Evolutionary conservation across 1,139 yeast species (phyloP).

Genomic region (Tardiomyces digboiensis): DNA sequence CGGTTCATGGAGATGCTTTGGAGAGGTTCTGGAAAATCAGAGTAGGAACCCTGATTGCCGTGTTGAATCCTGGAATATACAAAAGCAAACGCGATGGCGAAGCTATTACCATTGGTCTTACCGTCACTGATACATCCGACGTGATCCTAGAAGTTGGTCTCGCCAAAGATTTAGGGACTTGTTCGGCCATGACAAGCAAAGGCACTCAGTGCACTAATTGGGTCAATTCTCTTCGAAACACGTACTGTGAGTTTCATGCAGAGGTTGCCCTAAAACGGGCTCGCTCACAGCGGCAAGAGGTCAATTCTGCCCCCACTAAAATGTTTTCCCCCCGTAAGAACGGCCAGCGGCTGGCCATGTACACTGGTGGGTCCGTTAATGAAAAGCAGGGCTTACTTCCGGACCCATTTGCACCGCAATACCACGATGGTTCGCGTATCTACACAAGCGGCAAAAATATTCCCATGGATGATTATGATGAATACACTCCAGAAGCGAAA

Average conservation of each 20-base stretch:
- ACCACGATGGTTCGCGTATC: constrained; percentile 4
- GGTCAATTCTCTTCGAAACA: constrained; percentile 42
- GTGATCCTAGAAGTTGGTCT: constrained; percentile 64
- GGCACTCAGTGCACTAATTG: constrained; percentile 49
- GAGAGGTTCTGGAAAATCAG: constrained; percentile 62
- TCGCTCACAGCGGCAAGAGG: constrained; percentile 59
- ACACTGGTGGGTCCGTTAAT: constrained; percentile 28
- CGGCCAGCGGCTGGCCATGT: constrained; percentile 26
- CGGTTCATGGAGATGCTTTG: constrained; percentile 60
- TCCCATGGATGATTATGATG: constrained; percentile 11
- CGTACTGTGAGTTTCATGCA: constrained; percentile 63
- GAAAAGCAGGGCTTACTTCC: constrained; percentile 30
- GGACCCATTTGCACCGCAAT: constrained; percentile 15
- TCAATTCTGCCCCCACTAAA: constrained; percentile 34
- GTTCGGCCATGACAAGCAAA: constrained; percentile 40
- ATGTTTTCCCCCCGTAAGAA: constrained; percentile 19
- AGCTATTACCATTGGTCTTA: constrained; percentile 47
- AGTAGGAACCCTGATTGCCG: constrained; percentile 63
- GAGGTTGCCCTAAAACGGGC: constrained; percentile 47
- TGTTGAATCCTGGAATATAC: constrained; percentile 64
- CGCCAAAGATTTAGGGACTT: constrained; percentile 59
- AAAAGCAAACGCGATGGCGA: constrained; percentile 28
- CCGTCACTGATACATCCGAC: constrained; percentile 41
- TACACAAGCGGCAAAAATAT: not conserved
- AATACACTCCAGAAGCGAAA: constrained; percentile 6